These are phyloP conservation scores for Tricholoma bakamatsutake DNA, from an alignment of 768 basidiomycete genomes.

Conservation along the genomic window DNA sequence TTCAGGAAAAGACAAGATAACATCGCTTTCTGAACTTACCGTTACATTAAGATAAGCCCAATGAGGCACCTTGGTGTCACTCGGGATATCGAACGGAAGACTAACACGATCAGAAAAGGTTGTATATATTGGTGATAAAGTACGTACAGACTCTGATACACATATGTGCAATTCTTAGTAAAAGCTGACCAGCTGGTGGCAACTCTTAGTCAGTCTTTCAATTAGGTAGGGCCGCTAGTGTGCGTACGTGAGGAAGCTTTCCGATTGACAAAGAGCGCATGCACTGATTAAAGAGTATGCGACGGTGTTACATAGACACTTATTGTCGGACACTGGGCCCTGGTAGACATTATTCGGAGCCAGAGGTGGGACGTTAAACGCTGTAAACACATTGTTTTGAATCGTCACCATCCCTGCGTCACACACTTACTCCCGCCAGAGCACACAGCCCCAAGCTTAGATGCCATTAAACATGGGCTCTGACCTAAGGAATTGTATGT, in stretches of 20 bases:
- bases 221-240: neutral
- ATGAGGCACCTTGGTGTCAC: neutral
- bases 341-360: neutral
- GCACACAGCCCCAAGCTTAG: neutral
- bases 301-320: constrained; percentile 47
- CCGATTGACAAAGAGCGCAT: constrained; percentile 29
- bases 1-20: neutral
- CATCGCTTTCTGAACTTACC: neutral
- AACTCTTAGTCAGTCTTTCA: neutral
- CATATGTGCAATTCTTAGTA: neutral
- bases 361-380: neutral
- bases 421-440: neutral
- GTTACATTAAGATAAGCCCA: constrained; percentile 1
- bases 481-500: neutral
- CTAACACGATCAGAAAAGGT: neutral
- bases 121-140: neutral
- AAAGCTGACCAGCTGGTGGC: neutral
- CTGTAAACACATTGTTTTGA: neutral
- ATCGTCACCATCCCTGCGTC: neutral
- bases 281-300: constrained; percentile 47
- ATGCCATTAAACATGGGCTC: neutral
- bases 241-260: neutral
- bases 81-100: neutral
- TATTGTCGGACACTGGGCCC: constrained; percentile 19
- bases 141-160: neutral